These are phyloP conservation scores for Talaromyces proteolyticus DNA, from an alignment of 495 filamentous ascomycete genomes.

Conservation along the genomic window DNA sequence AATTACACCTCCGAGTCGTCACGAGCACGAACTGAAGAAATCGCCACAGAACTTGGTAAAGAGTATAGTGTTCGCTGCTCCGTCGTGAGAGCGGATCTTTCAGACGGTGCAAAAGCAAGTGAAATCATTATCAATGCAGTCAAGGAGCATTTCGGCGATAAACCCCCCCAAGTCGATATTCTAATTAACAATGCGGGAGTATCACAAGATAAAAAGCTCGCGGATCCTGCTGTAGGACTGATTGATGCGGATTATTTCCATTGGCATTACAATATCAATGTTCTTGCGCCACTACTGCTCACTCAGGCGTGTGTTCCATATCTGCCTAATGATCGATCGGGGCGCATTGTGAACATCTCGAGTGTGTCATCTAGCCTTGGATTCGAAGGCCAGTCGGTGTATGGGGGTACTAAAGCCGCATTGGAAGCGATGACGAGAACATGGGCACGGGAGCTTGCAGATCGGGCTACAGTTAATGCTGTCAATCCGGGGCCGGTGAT, in stretches of 20 bases:
- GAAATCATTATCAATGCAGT: constrained; percentile 27
- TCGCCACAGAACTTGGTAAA: constrained; percentile 36
- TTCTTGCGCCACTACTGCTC: constrained; percentile 77
- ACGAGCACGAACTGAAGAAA: constrained; percentile 27
- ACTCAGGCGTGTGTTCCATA: constrained; percentile 63
- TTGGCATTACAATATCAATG: constrained; percentile 73
- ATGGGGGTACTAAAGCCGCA: constrained; percentile 85
- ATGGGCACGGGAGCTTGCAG: constrained; percentile 76
- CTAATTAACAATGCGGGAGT: constrained; percentile 86
- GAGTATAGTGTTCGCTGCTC: constrained; percentile 37
- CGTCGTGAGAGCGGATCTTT: constrained; percentile 53
- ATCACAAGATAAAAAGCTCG: constrained; percentile 51
- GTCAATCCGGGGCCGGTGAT: constrained; percentile 86
- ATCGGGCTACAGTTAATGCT: constrained; percentile 76
- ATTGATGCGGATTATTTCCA: constrained; percentile 56
- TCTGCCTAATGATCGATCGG: constrained; percentile 67
- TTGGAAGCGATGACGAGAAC: constrained; percentile 89
- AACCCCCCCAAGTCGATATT: constrained; percentile 68
- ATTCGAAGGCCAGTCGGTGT: constrained; percentile 67
- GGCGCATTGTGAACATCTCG: constrained; percentile 75
- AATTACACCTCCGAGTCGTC: constrained; percentile 65
- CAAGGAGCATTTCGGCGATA: constrained; percentile 44
- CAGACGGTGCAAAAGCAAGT: constrained; percentile 32
- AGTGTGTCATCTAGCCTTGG: constrained; percentile 64
- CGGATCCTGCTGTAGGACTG: constrained; percentile 42